phyloP scores from a whole-genome alignment of 208 protist species.

The Phytomonas sp. region DNA sequence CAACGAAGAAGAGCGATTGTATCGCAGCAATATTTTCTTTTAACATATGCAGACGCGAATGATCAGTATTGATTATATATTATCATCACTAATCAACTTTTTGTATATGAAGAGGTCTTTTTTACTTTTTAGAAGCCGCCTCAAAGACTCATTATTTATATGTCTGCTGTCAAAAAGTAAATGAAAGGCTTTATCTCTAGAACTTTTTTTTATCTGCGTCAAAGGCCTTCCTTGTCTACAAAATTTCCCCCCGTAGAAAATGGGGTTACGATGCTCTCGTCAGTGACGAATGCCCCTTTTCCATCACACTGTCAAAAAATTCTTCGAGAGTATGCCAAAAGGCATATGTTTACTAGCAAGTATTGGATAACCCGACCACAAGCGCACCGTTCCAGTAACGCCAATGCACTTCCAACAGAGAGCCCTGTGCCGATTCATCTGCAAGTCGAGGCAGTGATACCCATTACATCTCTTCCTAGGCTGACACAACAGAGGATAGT shows the following conservation, averaged over 20 bases:
- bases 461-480: constrained; percentile 42
- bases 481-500: constrained; percentile 57
- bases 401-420: constrained; percentile 57
- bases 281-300: constrained; percentile 73
- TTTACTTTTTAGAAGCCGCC: background rate
- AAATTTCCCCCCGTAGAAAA: constrained; percentile 2
- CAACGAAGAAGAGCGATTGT: background rate
- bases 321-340: constrained; percentile 30
- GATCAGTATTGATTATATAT: background rate
- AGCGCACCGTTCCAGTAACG: constrained; percentile 60
- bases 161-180: background rate
- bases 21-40: background rate
- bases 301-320: constrained; percentile 34
- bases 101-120: background rate
- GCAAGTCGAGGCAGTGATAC: constrained; percentile 71
- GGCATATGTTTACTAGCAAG: constrained; percentile 40
- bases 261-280: constrained; percentile 53
- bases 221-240: background rate
- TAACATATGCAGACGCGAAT: background rate
- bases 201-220: background rate
- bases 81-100: background rate
- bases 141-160: background rate
- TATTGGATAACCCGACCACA: constrained; percentile 81
- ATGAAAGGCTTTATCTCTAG: background rate
- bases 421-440: constrained; percentile 58